Base-by-base conservation (phyloP, 805 yeast genomes). In the Saccharomycopsis javanensis region DNA sequence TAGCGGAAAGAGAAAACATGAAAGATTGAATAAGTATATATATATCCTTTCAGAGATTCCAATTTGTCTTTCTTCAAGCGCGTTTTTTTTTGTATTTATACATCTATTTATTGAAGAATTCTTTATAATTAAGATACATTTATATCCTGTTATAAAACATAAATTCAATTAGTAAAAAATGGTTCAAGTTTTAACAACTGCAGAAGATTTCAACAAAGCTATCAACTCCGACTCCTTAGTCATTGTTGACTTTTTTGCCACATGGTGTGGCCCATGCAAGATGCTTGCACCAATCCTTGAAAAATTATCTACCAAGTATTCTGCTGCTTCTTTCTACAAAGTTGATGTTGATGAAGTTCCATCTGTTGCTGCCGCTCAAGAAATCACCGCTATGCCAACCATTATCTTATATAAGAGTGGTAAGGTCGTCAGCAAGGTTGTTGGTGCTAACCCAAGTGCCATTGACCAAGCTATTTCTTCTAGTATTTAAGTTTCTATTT, bases 211-310 rank as follows among this genome's bases (percentile, higher is more conserved):
- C 79, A 74, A 80, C 56, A 75, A 77, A 59, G 85, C 83, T 63
- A 79, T 85, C 67, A 65, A 72, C 58, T 77, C 76, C 67, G 80
- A 80, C 64, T 87, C 86, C 66, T 78, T 89, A 68, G 91, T 89
- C 65, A 91, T 94, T 65, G 88, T 94, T 65, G 98, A 94, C 77
- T 94, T 92, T 78, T 91, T 81, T 69, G 98, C 98, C 66, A 83
- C 91, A 61, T 94, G 98, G 97, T 92, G 99, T 75, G 97, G 97
- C 65, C 98, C 99, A 61, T 92, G 99, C 79, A 94, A 92, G 80
- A 88, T 88, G 83, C 86, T 94, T 74, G 91, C 97, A 57, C 99
- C 99, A 66, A 76, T 88, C 75, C 75, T 92, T 65, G 96, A 91
- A 69, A 85, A 86, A 72, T 85, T 91, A 68, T 76, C 90, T 48